Base-by-base conservation (phyloP, 2,329 filamentous ascomycete species). In the Metarhizium rileyi region DNA sequence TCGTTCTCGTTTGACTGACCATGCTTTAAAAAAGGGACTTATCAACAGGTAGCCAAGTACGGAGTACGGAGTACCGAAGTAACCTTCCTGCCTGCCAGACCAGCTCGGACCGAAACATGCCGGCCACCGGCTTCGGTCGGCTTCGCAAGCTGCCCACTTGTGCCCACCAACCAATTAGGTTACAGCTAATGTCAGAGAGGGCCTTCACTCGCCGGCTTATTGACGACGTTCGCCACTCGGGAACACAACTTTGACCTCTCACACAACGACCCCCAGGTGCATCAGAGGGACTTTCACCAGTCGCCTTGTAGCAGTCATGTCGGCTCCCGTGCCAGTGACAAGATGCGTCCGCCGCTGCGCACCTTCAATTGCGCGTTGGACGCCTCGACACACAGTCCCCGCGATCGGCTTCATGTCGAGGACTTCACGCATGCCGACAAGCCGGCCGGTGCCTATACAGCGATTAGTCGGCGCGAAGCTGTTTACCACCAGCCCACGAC, bases 341-440 rank as follows among this genome's bases (percentile, higher is more conserved):
- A 63, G 68, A 55, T 70, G 64, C 58, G 61, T 70, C 46, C 67
- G 65, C 58, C 68, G 63, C 59, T 61, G 63, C 58, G 63, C 63
- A 42, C 63, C 66, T 51, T 60, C 59, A 30, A 53, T 67, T 50
- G 59, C 58, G 40, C 61, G 55, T 51, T 61, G 58, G 55, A 61
- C 57, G 36, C 57, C 60, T 44, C 51, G 56, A 36, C 57, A 57
- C 20, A 53, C 55, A 45, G 50, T 62, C 50, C 55, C 57, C 42
- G 51, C 54, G 41, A 33, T 45, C 23, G n/a, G 44, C 26, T 57
- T 58, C 12, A 54, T 56, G 45, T 50, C 57, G 43, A 54, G 58
- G 26, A 55, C 50, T 46, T 51, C 42, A 46, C 52, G 53, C 44
- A 41, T 52, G 3, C 14, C 40, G 9, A 48, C 56, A 44, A 48